Evolutionary conservation across 164 flowering plant genomes (phyloP), one percentile per base, ranked within the genome.

Genomic region (Stephania cephalantha): DNA sequence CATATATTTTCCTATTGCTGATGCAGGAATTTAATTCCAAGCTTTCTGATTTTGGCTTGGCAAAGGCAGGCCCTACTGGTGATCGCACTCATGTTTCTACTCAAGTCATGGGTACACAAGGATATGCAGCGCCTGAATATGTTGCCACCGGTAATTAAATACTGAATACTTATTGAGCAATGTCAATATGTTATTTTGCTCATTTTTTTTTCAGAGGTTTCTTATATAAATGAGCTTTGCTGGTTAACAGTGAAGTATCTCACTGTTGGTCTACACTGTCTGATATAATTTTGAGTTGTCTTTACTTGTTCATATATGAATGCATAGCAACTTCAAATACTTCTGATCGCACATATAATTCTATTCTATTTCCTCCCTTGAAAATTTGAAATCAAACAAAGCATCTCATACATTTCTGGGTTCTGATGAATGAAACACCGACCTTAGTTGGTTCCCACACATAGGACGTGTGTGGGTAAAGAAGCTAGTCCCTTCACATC

Each of bases 91-190:
- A 94, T 77, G 97, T 94, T 35, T 90, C 97, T 71, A 92, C 97
- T 48, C 94, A 86, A 84, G 97, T 92, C 71, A 90, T 92, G 88
- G 98, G 97, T 72, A 92, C 98, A 68, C 92, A 88, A 9, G 97
- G 98, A 66, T 94, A 92, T 87, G 98, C 97, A 58, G 98, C 98
- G 13, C 98, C 98, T 11, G 95, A 92, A 76, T 92, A 91, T 79
- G 86, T 91, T 76, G 97, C 97, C 75, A 92, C 94, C 82, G 95
- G 93, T 89, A 52, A 52, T 73, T 74, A 6, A 31, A 25, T 35
- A 35, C 2, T 35, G 42, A 35, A 35, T 35, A 35, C 42, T 35
- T 35, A 35, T 35, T 4, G 42, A 35, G 42, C 42, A 35, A 35
- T 35, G 42, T 35, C 2, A 35, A 35, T 35, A 4, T 35, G 42